These are phyloP conservation scores for Flaveria bidentis DNA, from an alignment of 129 eudicot genomes.

Conservation along the genomic window DNA sequence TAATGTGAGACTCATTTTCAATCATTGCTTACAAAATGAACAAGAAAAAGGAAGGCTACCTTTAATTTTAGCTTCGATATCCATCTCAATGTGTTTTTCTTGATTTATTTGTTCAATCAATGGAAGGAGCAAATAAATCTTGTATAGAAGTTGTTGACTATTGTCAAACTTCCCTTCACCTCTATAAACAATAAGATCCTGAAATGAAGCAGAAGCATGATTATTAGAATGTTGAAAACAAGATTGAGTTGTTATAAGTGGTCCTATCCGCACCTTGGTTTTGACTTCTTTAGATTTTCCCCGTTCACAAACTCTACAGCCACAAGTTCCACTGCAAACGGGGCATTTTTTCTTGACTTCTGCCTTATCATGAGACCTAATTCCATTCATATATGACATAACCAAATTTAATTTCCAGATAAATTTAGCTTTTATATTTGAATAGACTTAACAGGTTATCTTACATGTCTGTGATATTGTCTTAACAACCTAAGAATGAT, in stretches of 20 bases:
- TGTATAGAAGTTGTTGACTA: constrained; percentile 54
- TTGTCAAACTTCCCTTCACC: constrained; percentile 52
- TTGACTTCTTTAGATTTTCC: constrained; percentile 41
- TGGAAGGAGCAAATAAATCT: constrained; percentile 74
- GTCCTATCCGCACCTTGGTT: constrained; percentile 47
- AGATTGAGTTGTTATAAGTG: neutral
- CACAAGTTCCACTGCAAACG: constrained; percentile 69
- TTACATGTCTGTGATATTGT: neutral
- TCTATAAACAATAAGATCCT: constrained; percentile 51
- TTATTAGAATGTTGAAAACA: constrained; percentile 11
- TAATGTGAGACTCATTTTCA: neutral
- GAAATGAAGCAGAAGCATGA: constrained; percentile 24
- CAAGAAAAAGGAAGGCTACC: constrained; percentile 41
- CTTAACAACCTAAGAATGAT: constrained; percentile 6
- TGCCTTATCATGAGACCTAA: constrained; percentile 62
- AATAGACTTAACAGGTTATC: neutral
- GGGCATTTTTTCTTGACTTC: constrained; percentile 72
- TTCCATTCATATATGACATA: constrained; percentile 24
- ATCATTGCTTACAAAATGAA: constrained; percentile 1
- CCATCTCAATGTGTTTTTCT: constrained; percentile 62
- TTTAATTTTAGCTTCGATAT: constrained; percentile 63
- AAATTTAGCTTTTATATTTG: neutral
- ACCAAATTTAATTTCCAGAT: neutral
- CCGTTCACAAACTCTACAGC: constrained; percentile 61
- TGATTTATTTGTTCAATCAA: constrained; percentile 62